Evolutionary conservation across 2,329 filamentous ascomycete species (phyloP).

Genomic region (Penicillium thymicola): DNA sequence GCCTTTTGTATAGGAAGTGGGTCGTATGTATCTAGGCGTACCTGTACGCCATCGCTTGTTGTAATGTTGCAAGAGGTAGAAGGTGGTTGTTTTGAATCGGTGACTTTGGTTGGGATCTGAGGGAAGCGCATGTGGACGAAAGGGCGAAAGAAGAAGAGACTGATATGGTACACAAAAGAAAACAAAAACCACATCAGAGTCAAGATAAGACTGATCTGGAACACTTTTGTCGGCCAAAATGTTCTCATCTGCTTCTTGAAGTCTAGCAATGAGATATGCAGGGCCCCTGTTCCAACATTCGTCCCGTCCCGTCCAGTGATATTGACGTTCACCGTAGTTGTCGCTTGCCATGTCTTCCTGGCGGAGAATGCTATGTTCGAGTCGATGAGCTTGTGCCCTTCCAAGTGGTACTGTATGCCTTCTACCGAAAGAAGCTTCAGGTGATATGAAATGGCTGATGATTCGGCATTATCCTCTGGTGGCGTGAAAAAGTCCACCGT

Average conservation of each 20-base stretch:
- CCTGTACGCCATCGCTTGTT: background rate
- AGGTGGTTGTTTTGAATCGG: background rate
- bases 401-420: background rate
- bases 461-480: background rate
- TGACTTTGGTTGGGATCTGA: background rate
- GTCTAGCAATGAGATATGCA: background rate
- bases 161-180: constrained; percentile 7
- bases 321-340: constrained; percentile 13
- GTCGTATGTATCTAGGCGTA: background rate
- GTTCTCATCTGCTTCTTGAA: constrained; percentile 11
- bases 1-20: background rate
- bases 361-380: constrained; percentile 6
- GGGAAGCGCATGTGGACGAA: background rate
- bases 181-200: constrained; percentile 9
- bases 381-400: constrained; percentile 10
- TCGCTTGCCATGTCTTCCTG: constrained; percentile 15
- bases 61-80: background rate
- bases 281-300: background rate
- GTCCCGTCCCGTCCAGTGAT: constrained; percentile 3
- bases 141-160: constrained; percentile 12
- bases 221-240: background rate
- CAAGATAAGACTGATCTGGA: background rate
- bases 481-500: background rate
- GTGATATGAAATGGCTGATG: constrained; percentile 1
- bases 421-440: background rate